phyloP scores from a whole-genome alignment of 2,329 filamentous ascomycete genomes.

The Diaporthe vexans region DNA sequence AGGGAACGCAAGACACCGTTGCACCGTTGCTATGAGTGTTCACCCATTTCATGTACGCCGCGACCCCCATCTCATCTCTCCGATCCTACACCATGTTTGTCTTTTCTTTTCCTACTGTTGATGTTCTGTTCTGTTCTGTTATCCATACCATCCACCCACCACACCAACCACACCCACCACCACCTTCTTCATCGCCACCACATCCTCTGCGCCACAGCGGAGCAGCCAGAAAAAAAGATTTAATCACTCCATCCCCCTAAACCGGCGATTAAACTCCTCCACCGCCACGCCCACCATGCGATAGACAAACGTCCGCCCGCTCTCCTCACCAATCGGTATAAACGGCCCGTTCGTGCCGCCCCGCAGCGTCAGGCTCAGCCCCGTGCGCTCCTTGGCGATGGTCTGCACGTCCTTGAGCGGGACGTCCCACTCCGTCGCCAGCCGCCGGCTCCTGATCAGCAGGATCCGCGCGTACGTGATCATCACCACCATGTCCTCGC shows the following conservation, averaged over 20 bases:
- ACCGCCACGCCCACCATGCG: constrained; percentile 76
- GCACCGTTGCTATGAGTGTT: constrained; percentile 33
- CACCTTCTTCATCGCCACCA: background rate
- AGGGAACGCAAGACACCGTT: constrained; percentile 26
- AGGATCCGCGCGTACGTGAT: constrained; percentile 90
- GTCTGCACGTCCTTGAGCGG: constrained; percentile 96
- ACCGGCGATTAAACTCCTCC: constrained; percentile 76
- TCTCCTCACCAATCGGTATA: constrained; percentile 92
- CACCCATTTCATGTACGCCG: background rate
- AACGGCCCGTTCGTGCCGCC: constrained; percentile 96
- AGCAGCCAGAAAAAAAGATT: too few relatives aligned
- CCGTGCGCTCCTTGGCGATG: constrained; percentile 95
- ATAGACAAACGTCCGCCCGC: constrained; percentile 74
- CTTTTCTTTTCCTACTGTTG: background rate
- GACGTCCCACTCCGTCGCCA: constrained; percentile 96
- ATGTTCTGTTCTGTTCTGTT: background rate
- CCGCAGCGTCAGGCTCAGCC: constrained; percentile 88
- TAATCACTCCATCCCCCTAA: constrained; percentile 58
- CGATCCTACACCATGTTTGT: background rate
- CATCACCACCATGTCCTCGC: constrained; percentile 90
- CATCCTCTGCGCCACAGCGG: background rate
- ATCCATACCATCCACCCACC: background rate
- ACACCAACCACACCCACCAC: background rate
- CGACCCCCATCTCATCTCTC: too few relatives aligned
- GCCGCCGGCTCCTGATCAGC: constrained; percentile 86